These are phyloP conservation scores for Ceraceosorus guamensis DNA, from an alignment of 1,284 basidiomycete species.

Conservation along the genomic window DNA sequence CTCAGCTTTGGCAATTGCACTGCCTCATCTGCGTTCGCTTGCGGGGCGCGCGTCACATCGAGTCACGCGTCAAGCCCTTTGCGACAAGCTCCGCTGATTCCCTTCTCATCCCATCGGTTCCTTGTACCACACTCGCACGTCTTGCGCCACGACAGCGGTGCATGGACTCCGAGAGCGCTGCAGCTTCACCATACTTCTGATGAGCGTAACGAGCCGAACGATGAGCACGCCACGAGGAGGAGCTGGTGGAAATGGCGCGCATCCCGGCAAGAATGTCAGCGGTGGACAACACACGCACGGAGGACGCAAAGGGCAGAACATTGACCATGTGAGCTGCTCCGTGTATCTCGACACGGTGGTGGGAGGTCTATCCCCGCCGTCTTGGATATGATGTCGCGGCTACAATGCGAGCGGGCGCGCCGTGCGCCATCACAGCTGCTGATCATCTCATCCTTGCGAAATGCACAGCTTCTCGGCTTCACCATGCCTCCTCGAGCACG, in stretches of 20 bases:
- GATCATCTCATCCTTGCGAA: not conserved
- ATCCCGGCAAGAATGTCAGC: constrained; percentile 2
- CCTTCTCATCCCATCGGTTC: not conserved
- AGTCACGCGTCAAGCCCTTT: too few relatives aligned
- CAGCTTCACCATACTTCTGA: not conserved
- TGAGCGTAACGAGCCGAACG: not conserved
- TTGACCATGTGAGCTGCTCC: constrained; percentile 29
- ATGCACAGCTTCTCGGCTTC: constrained; percentile 40
- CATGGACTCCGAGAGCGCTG: not conserved
- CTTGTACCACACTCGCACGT: not conserved
- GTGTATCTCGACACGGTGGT: not conserved
- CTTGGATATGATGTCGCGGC: not conserved
- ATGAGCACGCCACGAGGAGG: constrained; percentile 14
- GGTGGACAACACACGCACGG: constrained; percentile 2
- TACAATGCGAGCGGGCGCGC: not conserved
- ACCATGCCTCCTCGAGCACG: constrained; percentile 40
- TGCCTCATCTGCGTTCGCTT: too few relatives aligned
- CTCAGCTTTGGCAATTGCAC: too few relatives aligned
- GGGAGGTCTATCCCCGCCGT: not conserved
- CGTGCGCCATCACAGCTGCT: too few relatives aligned
- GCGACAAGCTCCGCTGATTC: too few relatives aligned
- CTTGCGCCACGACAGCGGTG: too few relatives aligned
- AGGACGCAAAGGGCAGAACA: constrained; percentile 22
- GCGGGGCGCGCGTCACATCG: too few relatives aligned
- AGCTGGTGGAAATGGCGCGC: not conserved